Evolutionary conservation across 1,284 basidiomycete genomes (phyloP), one percentile per base, ranked within the genome.

Genomic region (Flammula alnicola): DNA sequence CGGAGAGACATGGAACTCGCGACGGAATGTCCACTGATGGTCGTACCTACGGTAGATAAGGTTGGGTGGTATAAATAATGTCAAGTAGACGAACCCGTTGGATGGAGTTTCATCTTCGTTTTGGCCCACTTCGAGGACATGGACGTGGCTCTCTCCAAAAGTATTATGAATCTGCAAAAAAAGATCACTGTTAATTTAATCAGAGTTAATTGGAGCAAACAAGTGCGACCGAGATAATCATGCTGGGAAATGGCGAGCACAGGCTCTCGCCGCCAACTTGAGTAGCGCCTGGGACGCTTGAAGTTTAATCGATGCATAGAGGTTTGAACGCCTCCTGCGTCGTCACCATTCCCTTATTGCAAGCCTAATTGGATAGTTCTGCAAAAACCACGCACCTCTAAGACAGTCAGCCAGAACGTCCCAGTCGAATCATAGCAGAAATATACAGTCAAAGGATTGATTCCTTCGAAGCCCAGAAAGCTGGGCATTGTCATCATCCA

Each of bases 401-500:
- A 67, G 0, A 90, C 73, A 6, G 79, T 71, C 14, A 80, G 61
- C 68, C 77, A 78, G 30, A 86, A 61, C 12, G 44, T 33, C 2
- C 59, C 63, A 8, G 54, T 52, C 32, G 32, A 3, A 32, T 69
- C 61, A 59, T 91, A 91, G 60, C 83, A 81, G 59, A 83, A 90
- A 65, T 89, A 90, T 17, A 88, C 80, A 0, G 84, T 85, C 43
- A 92, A 68, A 0, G 90, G 89, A 53, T 91, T 91, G 57, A 90
- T 86, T 0, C 86, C 88, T 55, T 87, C 83, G 47, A 79, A 79
- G 0, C 88, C 88, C 22, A 86, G 52, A 44, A 84, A 79, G 41
- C 77, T 81, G 1, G 88, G 89, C 84, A 90, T 90, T 2, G 88
- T 88, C 69, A 88, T 70, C 71, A 89, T 78, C 84, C 86, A 91